Evolutionary conservation across 140 eudicot species (phyloP).

Genomic region (Cichorium intybus): DNA sequence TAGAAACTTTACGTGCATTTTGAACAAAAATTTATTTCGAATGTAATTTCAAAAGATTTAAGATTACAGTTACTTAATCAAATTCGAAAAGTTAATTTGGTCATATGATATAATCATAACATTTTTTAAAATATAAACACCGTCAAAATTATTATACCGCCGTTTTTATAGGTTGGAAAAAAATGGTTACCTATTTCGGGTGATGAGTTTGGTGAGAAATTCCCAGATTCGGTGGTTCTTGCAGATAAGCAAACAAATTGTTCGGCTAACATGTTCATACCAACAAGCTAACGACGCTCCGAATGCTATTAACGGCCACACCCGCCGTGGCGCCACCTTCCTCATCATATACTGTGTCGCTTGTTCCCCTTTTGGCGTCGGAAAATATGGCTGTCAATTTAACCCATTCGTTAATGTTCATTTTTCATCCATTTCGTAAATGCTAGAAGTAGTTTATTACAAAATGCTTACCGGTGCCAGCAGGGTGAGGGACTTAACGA

Average conservation of each 20-base stretch:
- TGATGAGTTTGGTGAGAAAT: slow-evolving; percentile 77
- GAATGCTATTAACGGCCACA: slow-evolving; percentile 79
- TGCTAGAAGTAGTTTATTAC: background rate
- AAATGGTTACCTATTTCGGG: slow-evolving; percentile 73
- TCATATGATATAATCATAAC: background rate
- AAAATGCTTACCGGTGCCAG: slow-evolving; percentile 69
- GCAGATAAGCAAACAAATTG: slow-evolving; percentile 74
- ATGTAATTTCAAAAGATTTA: background rate
- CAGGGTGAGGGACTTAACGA: slow-evolving; percentile 78
- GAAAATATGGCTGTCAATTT: slow-evolving; percentile 77
- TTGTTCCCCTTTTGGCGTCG: slow-evolving; percentile 79
- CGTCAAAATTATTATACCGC: background rate
- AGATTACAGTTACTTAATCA: background rate
- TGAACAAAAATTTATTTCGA: background rate
- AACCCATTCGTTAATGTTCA: background rate
- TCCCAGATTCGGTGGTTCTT: slow-evolving; percentile 88
- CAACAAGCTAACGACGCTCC: slow-evolving; percentile 96
- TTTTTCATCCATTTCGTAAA: background rate
- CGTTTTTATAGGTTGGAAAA: background rate
- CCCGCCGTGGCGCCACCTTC: slow-evolving; percentile 82
- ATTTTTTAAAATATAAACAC: background rate
- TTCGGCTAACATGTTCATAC: slow-evolving; percentile 94
- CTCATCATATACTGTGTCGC: slow-evolving; percentile 91
- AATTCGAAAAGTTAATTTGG: background rate
- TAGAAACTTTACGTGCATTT: background rate